Base-by-base conservation (phyloP, 495 filamentous ascomycete genomes). In the Hypoxylon perforatum region DNA sequence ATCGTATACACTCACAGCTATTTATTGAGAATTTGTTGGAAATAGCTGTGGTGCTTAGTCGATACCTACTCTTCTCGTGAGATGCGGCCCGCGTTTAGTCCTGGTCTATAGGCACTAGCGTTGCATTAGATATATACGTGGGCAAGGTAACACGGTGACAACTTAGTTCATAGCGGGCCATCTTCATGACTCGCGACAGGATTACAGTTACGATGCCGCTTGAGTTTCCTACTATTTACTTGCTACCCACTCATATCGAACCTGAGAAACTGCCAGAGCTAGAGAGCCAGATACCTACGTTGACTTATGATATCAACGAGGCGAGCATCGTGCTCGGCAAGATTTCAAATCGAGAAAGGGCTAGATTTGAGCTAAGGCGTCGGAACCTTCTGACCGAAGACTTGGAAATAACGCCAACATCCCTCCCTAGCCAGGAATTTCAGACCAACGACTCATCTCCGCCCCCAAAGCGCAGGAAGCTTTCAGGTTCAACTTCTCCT, bases 301-400 rank as follows among this genome's bases (percentile, higher is more conserved):
- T 97, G 42, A 96, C 92, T 0, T 89, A 89, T 53, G 87, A 94
- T 70, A 78, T 89, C 50, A 77, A 80, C 3, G 90, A 96, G 71
- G 93, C 93, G 6, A 81, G 82, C 9, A 58, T 97, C 1, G 73
- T 97, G 4, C 77, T 99, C 18, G 92, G 89, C 0, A 91, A 87
- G 53, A 82, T 96, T 23, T 78, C 77, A 0, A 88, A 86, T 47
- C 86, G 87, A 55, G 84, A 86, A 66, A 86, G 94, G 9, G 92
- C 91, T 1, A 81, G 83, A 10, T 86, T 95, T 57, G 94, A 98
- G 77, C 79, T 97, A 36, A 84, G 92, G 42, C 84, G 85, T 35
- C 83, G 65, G 19, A 78, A 71, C 82, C 44, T 90, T 81, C 18
- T 42, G 87, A 63, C 90, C 72, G 82, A 90, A 78, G 88, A 92